Evolutionary conservation across 495 filamentous ascomycete genomes (phyloP).

Genomic region (Trichocladium antarcticum): DNA sequence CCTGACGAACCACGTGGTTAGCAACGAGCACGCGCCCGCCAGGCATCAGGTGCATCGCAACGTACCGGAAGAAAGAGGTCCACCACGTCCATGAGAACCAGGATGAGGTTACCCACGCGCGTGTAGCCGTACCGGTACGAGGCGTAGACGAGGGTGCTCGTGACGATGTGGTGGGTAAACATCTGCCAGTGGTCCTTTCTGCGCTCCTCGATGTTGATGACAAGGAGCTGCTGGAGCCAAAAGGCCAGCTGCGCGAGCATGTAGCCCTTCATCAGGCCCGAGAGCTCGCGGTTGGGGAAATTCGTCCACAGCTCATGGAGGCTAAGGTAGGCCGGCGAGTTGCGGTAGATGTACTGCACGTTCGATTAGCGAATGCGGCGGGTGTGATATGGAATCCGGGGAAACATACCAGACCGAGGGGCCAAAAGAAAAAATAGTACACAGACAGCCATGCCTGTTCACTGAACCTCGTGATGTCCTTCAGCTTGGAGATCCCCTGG

Average conservation of each 20-base stretch:
- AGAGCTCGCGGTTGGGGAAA: slow-evolving; percentile 67
- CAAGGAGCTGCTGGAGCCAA: slow-evolving; percentile 86
- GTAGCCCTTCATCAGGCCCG: slow-evolving; percentile 74
- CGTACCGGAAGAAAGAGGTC: slow-evolving; percentile 80
- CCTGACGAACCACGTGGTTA: slow-evolving; percentile 34
- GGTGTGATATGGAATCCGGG: background rate
- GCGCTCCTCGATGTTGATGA: slow-evolving; percentile 86
- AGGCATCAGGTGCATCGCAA: slow-evolving; percentile 3
- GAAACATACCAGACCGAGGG: slow-evolving; percentile 69
- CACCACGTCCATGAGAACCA: slow-evolving; percentile 88
- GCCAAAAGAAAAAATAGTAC: slow-evolving; percentile 71
- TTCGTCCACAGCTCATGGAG: slow-evolving; percentile 66
- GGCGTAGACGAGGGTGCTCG: slow-evolving; percentile 61
- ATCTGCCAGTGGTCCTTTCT: slow-evolving; percentile 94
- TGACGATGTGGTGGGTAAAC: slow-evolving; percentile 90
- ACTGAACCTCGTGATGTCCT: slow-evolving; percentile 67
- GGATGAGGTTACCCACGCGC: slow-evolving; percentile 76
- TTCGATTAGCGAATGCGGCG: slow-evolving; percentile 13
- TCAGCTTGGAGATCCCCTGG: slow-evolving; percentile 58
- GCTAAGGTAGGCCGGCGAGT: slow-evolving; percentile 69
- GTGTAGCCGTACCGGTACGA: slow-evolving; percentile 78
- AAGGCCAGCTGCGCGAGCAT: slow-evolving; percentile 86
- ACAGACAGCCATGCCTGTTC: slow-evolving; percentile 86
- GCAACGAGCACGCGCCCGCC: background rate
- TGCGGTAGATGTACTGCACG: slow-evolving; percentile 64